Percentiles rank a stretch among this genome's conserved stretches.
Conservation (phyloP, 495 filamentous ascomycete genomes). For the Penicillium cinerascens region DNA sequence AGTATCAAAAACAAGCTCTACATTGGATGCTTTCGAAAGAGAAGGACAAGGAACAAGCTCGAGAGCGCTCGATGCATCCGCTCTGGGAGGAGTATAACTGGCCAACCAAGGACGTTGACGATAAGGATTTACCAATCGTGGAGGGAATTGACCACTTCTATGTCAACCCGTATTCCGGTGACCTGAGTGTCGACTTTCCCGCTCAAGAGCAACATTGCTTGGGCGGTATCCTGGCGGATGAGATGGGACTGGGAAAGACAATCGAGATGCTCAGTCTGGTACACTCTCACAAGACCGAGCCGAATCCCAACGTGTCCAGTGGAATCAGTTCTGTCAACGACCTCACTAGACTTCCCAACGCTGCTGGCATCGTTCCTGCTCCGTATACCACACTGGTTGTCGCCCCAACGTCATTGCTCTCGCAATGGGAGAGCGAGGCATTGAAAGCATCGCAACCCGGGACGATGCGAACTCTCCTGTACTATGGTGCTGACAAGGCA, state of each 20-base stretch:
- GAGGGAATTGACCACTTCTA: conserved; percentile 72
- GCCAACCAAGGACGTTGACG: conserved; percentile 85
- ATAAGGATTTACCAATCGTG: conserved; percentile 63
- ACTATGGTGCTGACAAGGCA: conserved; percentile 84
- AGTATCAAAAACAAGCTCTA: conserved; percentile 92
- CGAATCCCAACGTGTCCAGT: conserved; percentile 43
- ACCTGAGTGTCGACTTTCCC: conserved; percentile 89
- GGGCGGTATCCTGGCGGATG: conserved; percentile 90
- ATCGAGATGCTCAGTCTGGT: conserved; percentile 96
- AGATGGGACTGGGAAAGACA: conserved; percentile 89
- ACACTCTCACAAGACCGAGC: conserved; percentile 66
- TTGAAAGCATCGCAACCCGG: conserved; percentile 80
- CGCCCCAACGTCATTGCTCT: conserved; percentile 87
- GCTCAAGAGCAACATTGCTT: conserved; percentile 91
- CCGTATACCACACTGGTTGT: conserved; percentile 92
- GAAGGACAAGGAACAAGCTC: conserved; percentile 62
- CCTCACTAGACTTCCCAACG: conserved; percentile 57
- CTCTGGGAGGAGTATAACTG: conserved; percentile 95
- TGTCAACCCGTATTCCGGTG: conserved; percentile 94
- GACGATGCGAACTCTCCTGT: conserved; percentile 77
- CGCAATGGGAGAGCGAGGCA: conserved; percentile 96
- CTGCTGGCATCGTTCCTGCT: conserved; percentile 56
- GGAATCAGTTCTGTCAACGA: conserved; percentile 45
- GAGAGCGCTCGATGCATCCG: conserved; percentile 86
- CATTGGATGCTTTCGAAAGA: conserved; percentile 97